Evolutionary conservation across 306 rosid genomes (phyloP).

Genomic region (Amphicarpaea edgeworthii): DNA sequence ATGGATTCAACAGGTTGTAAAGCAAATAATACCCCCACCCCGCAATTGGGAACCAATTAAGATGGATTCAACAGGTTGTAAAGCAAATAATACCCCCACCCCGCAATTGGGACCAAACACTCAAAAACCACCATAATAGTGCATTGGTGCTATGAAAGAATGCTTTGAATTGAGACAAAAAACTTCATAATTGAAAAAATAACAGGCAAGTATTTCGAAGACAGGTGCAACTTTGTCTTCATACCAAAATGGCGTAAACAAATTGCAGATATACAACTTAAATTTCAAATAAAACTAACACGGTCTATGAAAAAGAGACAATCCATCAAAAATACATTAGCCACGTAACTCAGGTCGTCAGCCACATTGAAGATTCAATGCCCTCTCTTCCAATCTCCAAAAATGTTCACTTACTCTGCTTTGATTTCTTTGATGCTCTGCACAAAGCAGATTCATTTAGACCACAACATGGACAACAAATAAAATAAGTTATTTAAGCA

Average conservation of each 20-base stretch:
- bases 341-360: constrained; percentile 24
- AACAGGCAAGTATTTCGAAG: neutral
- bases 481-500: neutral
- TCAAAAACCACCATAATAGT: too few species aligned
- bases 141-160: neutral
- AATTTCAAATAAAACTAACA: constrained; percentile 38
- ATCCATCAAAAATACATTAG: constrained; percentile 56
- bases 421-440: constrained; percentile 78
- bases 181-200: neutral
- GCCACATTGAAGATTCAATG: constrained; percentile 19
- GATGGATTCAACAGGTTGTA: too few species aligned
- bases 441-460: constrained; percentile 9
- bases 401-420: constrained; percentile 61
- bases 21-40: too few species aligned
- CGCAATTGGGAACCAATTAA: too few species aligned
- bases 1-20: too few species aligned
- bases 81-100: too few species aligned
- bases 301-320: constrained; percentile 46
- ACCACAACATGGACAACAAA: neutral
- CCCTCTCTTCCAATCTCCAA: constrained; percentile 36
- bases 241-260: constrained; percentile 23
- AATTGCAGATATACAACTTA: constrained; percentile 45
- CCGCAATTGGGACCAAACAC: too few species aligned
- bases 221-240: neutral
- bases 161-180: neutral